These are phyloP conservation scores for Mycosarcoma maydis DNA, from an alignment of 1,284 basidiomycete genomes.

Conservation along the genomic window DNA sequence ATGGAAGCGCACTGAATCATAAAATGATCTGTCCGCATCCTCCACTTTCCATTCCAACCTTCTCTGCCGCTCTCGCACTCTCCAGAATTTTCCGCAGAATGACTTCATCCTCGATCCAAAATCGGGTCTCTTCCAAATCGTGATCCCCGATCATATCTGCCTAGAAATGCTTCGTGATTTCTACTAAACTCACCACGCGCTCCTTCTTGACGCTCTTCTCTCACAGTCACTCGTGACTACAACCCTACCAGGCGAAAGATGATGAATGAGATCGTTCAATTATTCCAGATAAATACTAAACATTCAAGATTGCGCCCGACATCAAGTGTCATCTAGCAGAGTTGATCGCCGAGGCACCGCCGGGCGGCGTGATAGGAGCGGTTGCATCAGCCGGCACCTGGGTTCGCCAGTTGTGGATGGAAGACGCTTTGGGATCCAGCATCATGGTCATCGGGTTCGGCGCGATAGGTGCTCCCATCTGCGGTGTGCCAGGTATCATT, in stretches of 20 bases:
- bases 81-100: conserved; percentile 27
- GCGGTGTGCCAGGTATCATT: conserved; percentile 22
- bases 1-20: conserved; percentile 10
- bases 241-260: too few relatives aligned
- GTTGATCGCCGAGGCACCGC: conserved; percentile 26
- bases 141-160: too few relatives aligned
- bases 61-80: conserved; percentile 19
- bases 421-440: conserved; percentile 45
- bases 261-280: too few relatives aligned
- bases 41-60: conserved; percentile 35
- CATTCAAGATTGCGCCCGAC: too few relatives aligned
- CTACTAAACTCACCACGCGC: too few relatives aligned
- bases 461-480: conserved; percentile 18
- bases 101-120: too few relatives aligned
- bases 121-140: too few relatives aligned
- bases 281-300: too few relatives aligned
- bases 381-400: conserved; percentile 48
- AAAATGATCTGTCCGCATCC: conserved; percentile 6
- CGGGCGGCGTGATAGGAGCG: conserved; percentile 29
- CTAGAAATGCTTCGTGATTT: too few relatives aligned
- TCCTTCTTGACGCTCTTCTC: too few relatives aligned
- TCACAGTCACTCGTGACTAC: too few relatives aligned
- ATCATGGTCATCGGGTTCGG: conserved; percentile 36
- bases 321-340: conserved; percentile 10
- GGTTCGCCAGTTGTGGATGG: conserved; percentile 51